Conservation (phyloP, 176 grass and related monocot species). For the Ananas comosus region DNA sequence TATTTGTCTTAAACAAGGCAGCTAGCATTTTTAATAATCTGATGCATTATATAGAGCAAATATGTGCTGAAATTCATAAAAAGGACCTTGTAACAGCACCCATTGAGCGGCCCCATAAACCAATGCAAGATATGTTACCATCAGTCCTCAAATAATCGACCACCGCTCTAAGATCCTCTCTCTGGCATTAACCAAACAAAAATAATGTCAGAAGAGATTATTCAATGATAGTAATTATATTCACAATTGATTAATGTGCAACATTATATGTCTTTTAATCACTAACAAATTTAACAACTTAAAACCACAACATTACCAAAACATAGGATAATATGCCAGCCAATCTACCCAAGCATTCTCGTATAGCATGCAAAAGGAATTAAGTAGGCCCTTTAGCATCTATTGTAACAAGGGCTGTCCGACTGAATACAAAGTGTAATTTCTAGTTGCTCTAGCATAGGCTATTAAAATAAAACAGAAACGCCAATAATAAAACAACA, state of each 20-base stretch:
- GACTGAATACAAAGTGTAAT: too few relatives aligned
- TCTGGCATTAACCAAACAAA: constrained; percentile 44
- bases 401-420: too few relatives aligned
- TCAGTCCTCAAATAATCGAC: constrained; percentile 76
- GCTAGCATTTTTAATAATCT: background rate
- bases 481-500: too few relatives aligned
- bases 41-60: background rate
- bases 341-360: too few relatives aligned
- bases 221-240: background rate
- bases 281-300: background rate
- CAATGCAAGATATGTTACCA: constrained; percentile 84
- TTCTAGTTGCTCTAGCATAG: too few relatives aligned
- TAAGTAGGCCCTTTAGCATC: too few relatives aligned
- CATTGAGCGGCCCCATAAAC: constrained; percentile 99
- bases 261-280: background rate
- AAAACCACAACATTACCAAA: too few relatives aligned
- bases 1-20: background rate
- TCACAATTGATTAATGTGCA: background rate
- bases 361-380: too few relatives aligned
- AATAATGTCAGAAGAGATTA: background rate
- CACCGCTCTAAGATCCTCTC: constrained; percentile 89
- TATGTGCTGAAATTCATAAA: background rate
- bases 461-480: too few relatives aligned
- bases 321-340: too few relatives aligned
- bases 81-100: constrained; percentile 85